These are phyloP conservation scores for Penicilliopsis zonata DNA, from an alignment of 495 filamentous ascomycete genomes.

Conservation along the genomic window DNA sequence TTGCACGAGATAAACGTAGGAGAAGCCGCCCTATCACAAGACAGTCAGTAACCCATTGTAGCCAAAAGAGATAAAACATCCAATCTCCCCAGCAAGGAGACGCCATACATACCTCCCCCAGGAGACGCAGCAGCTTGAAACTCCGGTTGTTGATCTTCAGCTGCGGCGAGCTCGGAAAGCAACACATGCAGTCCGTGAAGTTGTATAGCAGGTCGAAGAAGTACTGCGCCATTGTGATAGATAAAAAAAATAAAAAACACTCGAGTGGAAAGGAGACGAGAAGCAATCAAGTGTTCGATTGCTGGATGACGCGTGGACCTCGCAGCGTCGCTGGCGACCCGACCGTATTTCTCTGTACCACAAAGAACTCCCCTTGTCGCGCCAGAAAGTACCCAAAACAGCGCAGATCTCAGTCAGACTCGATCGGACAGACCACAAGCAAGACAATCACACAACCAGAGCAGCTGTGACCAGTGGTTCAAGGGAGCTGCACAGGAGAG, in stretches of 20 bases:
- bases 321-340: no score
- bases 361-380: no score
- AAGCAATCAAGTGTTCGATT: not conserved
- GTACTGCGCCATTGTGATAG: conserved; percentile 68
- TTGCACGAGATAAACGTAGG: conserved; percentile 96
- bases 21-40: conserved; percentile 69
- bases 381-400: no score
- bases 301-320: no score
- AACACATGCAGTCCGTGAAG: conserved; percentile 85
- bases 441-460: no score
- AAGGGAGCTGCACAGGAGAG: no score
- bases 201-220: conserved; percentile 83
- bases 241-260: not conserved
- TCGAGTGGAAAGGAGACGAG: not conserved
- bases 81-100: no score
- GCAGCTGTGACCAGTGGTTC: no score
- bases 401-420: no score
- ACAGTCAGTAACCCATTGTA: conserved; percentile 1
- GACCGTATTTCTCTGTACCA: no score
- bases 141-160: conserved; percentile 89
- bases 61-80: no score
- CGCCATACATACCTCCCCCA: conserved; percentile 67
- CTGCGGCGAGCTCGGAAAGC: conserved; percentile 86
- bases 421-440: no score
- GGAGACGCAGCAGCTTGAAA: conserved; percentile 87